These are phyloP conservation scores for Skeletonema potamos DNA, from an alignment of 108 stramenopile genomes.

Conservation along the genomic window DNA sequence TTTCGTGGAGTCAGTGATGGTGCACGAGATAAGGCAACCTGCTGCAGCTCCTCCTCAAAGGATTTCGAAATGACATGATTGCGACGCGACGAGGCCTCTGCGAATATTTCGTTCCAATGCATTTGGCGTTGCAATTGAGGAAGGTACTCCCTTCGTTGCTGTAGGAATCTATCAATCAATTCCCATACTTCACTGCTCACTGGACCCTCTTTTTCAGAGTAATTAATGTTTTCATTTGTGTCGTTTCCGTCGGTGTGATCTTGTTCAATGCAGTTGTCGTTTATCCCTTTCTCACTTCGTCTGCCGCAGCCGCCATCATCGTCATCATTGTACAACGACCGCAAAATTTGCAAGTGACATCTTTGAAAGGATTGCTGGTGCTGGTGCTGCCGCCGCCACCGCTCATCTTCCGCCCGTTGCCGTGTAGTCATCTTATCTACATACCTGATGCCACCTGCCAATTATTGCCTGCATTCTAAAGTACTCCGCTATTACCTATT, in stretches of 20 bases:
- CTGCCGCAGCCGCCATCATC: neutral
- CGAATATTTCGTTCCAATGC: constrained; percentile 16
- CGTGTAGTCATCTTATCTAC: neutral
- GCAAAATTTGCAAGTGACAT: constrained; percentile 27
- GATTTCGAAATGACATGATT: constrained; percentile 12
- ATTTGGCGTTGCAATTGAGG: constrained; percentile 23
- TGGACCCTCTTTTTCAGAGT: constrained; percentile 4
- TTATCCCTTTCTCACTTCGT: neutral
- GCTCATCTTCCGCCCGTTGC: neutral
- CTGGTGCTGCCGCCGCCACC: neutral
- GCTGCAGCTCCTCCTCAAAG: constrained; percentile 1
- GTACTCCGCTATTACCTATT: too few relatives aligned
- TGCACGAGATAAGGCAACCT: neutral
- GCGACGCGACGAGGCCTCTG: constrained; percentile 18
- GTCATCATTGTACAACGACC: constrained; percentile 14
- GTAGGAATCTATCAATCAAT: constrained; percentile 16
- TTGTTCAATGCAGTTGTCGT: neutral
- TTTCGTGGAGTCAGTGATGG: constrained; percentile 24
- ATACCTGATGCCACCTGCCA: neutral
- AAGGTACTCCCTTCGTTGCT: constrained; percentile 16
- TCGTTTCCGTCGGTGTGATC: neutral
- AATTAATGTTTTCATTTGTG: neutral
- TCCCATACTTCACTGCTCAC: constrained; percentile 15
- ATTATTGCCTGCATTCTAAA: too few relatives aligned
- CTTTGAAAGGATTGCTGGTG: constrained; percentile 2